These are phyloP conservation scores for Stephania japonica DNA, from an alignment of 164 flowering plant genomes.

Conservation along the genomic window DNA sequence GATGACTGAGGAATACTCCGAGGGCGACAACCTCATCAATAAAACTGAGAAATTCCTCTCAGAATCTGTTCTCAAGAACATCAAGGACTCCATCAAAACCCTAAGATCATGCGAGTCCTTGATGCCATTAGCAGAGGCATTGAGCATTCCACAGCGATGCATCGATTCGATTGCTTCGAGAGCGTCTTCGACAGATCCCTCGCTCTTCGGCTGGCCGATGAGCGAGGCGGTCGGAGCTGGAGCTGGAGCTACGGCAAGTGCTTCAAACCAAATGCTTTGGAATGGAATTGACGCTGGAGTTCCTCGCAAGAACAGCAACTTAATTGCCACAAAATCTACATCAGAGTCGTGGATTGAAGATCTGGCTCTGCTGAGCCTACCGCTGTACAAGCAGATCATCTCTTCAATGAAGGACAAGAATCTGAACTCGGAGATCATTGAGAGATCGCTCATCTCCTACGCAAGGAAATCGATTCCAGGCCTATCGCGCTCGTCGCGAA, in stretches of 20 bases:
- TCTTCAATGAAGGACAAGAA: slow-evolving; percentile 44
- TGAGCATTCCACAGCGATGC: slow-evolving; percentile 51
- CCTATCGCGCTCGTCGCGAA: slow-evolving; percentile 44
- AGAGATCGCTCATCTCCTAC: slow-evolving; percentile 53
- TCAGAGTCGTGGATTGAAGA: slow-evolving; percentile 80
- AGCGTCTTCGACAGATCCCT: slow-evolving; percentile 56
- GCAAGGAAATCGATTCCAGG: slow-evolving; percentile 71
- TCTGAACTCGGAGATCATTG: slow-evolving; percentile 49
- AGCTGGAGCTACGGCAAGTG: background rate
- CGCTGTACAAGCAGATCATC: slow-evolving; percentile 50
- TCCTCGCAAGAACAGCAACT: slow-evolving; percentile 18
- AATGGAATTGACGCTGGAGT: slow-evolving; percentile 37
- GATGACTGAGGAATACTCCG: slow-evolving; percentile 77
- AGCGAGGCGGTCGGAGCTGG: slow-evolving; percentile 26
- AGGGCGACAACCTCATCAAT: slow-evolving; percentile 65
- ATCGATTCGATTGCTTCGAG: slow-evolving; percentile 45
- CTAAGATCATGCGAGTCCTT: slow-evolving; percentile 56
- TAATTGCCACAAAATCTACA: slow-evolving; percentile 2
- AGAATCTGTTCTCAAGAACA: slow-evolving; percentile 42
- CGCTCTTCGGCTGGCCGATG: slow-evolving; percentile 81
- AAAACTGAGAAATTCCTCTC: slow-evolving; percentile 59
- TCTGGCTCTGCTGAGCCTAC: slow-evolving; percentile 37
- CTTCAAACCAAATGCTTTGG: slow-evolving; percentile 32
- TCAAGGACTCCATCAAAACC: slow-evolving; percentile 44
- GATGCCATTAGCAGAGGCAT: slow-evolving; percentile 44